phyloP scores from a whole-genome alignment of 306 rosid species.

The Comarum palustre region DNA sequence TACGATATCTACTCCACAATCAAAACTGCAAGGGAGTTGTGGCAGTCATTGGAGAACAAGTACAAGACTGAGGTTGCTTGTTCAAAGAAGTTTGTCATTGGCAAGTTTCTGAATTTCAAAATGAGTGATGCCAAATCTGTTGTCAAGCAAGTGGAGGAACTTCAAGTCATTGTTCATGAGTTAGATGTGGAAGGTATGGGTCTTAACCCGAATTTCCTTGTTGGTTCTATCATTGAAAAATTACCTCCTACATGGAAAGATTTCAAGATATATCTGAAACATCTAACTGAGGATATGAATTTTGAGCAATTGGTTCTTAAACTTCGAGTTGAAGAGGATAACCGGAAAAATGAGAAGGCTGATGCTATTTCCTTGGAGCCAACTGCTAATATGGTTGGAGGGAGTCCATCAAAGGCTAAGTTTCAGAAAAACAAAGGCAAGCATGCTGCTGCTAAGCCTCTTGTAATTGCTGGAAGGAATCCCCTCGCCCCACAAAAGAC shows the following conservation, averaged over 20 bases:
- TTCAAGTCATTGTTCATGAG: not conserved
- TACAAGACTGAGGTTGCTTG: not conserved
- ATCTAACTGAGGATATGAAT: not conserved
- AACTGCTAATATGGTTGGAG: not conserved
- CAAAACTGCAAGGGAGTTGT: not conserved
- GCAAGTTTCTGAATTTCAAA: not conserved
- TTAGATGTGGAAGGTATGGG: not conserved
- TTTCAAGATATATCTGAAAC: not conserved
- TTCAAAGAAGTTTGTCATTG: slow-evolving; percentile 4
- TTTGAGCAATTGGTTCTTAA: not conserved
- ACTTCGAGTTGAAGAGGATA: not conserved
- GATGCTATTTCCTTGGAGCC: not conserved
- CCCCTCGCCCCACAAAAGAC: not conserved
- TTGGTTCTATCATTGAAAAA: not conserved
- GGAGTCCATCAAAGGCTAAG: not conserved
- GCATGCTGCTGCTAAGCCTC: not conserved
- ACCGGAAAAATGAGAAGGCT: not conserved
- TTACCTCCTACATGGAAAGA: not conserved
- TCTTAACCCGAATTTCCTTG: not conserved
- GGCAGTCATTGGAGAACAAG: not conserved
- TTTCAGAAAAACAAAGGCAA: not conserved
- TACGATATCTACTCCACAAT: not conserved
- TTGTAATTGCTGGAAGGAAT: not conserved
- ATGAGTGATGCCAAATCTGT: not conserved
- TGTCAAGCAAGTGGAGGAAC: slow-evolving; percentile 1